These are phyloP conservation scores for Mucor piriformis DNA, from an alignment of 371 early-diverging fungal genomes.

Conservation along the genomic window DNA sequence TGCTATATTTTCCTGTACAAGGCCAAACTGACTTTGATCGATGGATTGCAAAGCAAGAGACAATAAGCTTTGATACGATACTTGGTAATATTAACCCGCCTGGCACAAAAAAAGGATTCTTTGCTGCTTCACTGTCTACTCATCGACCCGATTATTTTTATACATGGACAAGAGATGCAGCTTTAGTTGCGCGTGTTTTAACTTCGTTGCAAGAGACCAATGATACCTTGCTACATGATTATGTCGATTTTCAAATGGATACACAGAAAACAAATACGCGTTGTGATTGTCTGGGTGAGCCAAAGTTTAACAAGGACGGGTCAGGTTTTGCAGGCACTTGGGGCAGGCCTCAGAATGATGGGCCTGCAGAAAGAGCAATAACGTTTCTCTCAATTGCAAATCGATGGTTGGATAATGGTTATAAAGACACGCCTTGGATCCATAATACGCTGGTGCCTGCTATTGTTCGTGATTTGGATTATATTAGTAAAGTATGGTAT, in stretches of 20 bases:
- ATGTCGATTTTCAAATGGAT: conserved; percentile 38
- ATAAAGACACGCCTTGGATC: not conserved
- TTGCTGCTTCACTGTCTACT: conserved; percentile 45
- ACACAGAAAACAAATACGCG: conserved; percentile 27
- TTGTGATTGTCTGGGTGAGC: conserved; percentile 69
- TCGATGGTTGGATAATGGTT: conserved; percentile 13
- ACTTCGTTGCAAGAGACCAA: conserved; percentile 21
- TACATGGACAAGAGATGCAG: conserved; percentile 78
- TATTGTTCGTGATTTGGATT: conserved; percentile 62
- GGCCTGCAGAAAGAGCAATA: conserved; percentile 75
- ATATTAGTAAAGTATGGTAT: conserved; percentile 50
- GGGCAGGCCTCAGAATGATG: conserved; percentile 86
- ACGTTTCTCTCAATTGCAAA: conserved; percentile 54
- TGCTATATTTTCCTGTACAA: not conserved
- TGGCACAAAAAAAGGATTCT: conserved; percentile 35
- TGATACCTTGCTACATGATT: conserved; percentile 30
- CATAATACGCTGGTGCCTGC: conserved; percentile 14
- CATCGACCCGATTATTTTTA: conserved; percentile 76
- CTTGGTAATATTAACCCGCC: conserved; percentile 41
- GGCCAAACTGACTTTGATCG: not conserved
- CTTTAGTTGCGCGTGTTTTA: conserved; percentile 59
- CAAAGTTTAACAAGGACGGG: conserved; percentile 75
- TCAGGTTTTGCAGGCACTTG: conserved; percentile 54
- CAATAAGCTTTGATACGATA: conserved; percentile 28
- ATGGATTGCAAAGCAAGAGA: conserved; percentile 30